A percentile compares a stretch with the other conserved stretches of the same genome.
Conservation (phyloP, 1,284 basidiomycete species). For the Prillingera fragicola region DNA sequence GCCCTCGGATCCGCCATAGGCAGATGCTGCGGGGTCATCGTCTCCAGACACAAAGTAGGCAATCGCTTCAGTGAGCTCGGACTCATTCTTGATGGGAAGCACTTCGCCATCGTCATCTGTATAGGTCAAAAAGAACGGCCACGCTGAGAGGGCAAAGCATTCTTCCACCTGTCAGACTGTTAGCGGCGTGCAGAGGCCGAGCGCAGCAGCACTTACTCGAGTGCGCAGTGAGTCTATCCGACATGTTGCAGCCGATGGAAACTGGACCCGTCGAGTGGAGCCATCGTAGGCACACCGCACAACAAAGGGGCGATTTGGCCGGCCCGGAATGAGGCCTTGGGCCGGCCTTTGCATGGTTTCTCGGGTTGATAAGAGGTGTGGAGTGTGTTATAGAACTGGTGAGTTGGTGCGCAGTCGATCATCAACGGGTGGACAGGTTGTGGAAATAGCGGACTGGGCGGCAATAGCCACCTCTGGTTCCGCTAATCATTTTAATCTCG, state of each 20-base stretch:
- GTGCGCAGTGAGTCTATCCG: conserved; percentile 63
- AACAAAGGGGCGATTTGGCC: conserved; percentile 62
- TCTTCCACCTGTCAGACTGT: conserved; percentile 61
- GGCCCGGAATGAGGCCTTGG: conserved; percentile 13
- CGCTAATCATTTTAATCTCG: no score
- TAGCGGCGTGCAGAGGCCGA: neutral
- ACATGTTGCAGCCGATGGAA: conserved; percentile 68
- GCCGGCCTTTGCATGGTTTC: conserved; percentile 5
- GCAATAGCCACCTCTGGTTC: no score
- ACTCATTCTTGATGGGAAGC: conserved; percentile 61
- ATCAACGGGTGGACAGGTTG: no score
- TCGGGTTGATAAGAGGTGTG: neutral
- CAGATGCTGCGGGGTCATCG: conserved; percentile 67
- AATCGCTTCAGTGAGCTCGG: conserved; percentile 76
- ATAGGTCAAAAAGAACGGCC: conserved; percentile 67
- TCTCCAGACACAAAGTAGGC: conserved; percentile 66
- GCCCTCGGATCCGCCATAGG: conserved; percentile 45
- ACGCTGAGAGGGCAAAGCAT: conserved; percentile 67
- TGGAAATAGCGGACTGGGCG: no score
- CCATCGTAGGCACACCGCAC: conserved; percentile 74
- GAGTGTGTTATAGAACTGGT: no score
- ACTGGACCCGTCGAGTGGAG: conserved; percentile 66
- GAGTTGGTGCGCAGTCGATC: neutral
- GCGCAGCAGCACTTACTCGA: conserved; percentile 53
- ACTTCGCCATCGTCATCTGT: conserved; percentile 79